Conservation (phyloP, 345 rosid species). For the Pistacia integerrima region DNA sequence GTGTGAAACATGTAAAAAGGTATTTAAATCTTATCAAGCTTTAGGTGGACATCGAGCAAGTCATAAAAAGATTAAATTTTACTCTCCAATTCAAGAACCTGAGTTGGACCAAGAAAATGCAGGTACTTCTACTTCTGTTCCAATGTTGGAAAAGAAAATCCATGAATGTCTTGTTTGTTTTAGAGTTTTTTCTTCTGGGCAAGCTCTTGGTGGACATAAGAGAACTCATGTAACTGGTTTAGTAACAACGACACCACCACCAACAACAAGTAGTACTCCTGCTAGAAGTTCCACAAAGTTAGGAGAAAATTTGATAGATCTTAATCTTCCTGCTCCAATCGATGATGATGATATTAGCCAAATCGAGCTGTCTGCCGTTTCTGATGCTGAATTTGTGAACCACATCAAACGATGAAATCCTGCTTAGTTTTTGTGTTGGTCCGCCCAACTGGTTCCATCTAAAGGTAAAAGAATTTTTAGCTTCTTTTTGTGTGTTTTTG, state of each 20-base stretch:
- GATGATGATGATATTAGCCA: slow-evolving; percentile 69
- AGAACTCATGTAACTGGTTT: slow-evolving; percentile 69
- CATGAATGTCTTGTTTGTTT: slow-evolving; percentile 86
- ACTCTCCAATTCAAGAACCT: slow-evolving; percentile 26
- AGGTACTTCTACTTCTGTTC: slow-evolving; percentile 21
- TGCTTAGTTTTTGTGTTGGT: slow-evolving; percentile 7
- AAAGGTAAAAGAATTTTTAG: slow-evolving; percentile 44
- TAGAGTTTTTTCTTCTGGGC: slow-evolving; percentile 85
- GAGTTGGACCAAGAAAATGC: slow-evolving; percentile 40
- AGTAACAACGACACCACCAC: slow-evolving; percentile 17
- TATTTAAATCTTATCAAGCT: slow-evolving; percentile 90
- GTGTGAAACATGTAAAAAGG: slow-evolving; percentile 83
- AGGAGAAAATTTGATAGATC: slow-evolving; percentile 66
- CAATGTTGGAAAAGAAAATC: slow-evolving; percentile 40
- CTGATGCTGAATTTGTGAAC: slow-evolving; percentile 61
- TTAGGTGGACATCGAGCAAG: slow-evolving; percentile 94
- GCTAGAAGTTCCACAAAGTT: slow-evolving; percentile 29
- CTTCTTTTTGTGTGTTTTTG: slow-evolving; percentile 30
- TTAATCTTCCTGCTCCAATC: slow-evolving; percentile 84
- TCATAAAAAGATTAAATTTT: slow-evolving; percentile 65
- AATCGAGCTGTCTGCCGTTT: slow-evolving; percentile 68
- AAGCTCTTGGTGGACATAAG: slow-evolving; percentile 97
- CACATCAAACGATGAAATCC: slow-evolving; percentile 33
- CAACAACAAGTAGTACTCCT: slow-evolving; percentile 5
- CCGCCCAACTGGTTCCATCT: slow-evolving; percentile 31